Conservation (phyloP, 352 stramenopile genomes). For the Proteromonas lacertae region DNA sequence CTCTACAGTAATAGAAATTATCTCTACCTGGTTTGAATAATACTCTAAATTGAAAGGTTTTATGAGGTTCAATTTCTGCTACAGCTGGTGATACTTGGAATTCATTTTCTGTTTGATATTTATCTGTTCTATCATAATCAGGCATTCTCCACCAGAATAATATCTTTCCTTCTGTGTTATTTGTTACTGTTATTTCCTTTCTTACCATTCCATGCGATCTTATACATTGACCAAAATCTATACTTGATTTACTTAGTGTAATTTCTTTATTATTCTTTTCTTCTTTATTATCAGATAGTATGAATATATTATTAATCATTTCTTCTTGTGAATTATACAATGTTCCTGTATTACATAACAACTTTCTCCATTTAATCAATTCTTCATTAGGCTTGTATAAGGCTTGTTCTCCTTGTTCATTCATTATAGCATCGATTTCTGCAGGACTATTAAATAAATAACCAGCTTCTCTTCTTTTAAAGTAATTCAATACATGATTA, state of each 20-base stretch:
- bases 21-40: conserved; percentile 24
- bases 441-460: conserved; percentile 30
- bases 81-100: conserved; percentile 31
- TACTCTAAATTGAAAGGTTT: conserved; percentile 30
- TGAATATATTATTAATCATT: no score
- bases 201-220: neutral
- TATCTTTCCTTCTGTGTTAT: neutral
- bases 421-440: conserved; percentile 14
- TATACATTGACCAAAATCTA: conserved; percentile 16
- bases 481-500: conserved; percentile 44
- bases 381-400: no score
- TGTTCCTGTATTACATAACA: neutral
- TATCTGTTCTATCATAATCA: neutral
- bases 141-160: neutral
- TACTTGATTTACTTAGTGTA: conserved; percentile 38
- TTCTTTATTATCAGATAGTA: no score
- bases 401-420: neutral
- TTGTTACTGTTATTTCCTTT: neutral
- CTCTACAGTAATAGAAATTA: conserved; percentile 48
- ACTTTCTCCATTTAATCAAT: no score
- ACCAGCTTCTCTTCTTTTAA: conserved; percentile 15
- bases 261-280: conserved; percentile 25
- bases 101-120: neutral
- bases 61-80: conserved; percentile 31
- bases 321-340: no score